phyloP scores from a whole-genome alignment of 495 filamentous ascomycete species.

The Bathelium albidoporum region DNA sequence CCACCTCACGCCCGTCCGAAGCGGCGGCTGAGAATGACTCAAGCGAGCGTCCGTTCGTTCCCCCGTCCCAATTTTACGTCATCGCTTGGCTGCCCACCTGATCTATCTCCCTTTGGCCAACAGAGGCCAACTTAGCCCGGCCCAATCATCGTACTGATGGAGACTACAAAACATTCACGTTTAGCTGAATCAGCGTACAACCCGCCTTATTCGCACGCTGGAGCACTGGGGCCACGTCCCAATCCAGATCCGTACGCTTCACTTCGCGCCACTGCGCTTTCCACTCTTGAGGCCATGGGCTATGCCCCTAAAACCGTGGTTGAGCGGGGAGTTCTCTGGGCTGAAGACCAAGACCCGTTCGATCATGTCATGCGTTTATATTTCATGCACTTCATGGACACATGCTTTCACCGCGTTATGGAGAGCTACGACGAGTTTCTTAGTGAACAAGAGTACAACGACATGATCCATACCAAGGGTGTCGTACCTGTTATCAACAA shows the following conservation, averaged over 20 bases:
- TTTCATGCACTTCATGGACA: conserved; percentile 26
- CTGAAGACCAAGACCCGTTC: conserved; percentile 30
- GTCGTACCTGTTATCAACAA: conserved; percentile 23
- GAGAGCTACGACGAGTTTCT: conserved; percentile 28
- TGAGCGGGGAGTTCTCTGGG: conserved; percentile 28
- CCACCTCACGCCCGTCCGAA: too few relatives aligned
- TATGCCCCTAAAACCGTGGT: conserved; percentile 29
- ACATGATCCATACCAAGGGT: conserved; percentile 22
- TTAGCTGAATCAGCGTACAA: conserved; percentile 14
- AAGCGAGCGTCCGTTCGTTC: too few relatives aligned
- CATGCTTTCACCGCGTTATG: conserved; percentile 27
- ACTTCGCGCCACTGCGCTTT: conserved; percentile 22
- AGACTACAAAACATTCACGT: background rate
- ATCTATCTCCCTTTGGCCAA: too few relatives aligned
- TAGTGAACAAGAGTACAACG: conserved; percentile 24
- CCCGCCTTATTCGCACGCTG: conserved; percentile 24
- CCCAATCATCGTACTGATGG: too few relatives aligned
- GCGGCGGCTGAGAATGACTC: too few relatives aligned
- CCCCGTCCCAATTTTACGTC: too few relatives aligned
- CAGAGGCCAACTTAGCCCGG: too few relatives aligned
- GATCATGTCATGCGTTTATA: conserved; percentile 26
- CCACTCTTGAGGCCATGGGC: conserved; percentile 28
- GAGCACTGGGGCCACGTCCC: conserved; percentile 24
- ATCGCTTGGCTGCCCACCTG: too few relatives aligned
- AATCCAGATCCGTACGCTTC: conserved; percentile 25